phyloP scores from a whole-genome alignment of 2,329 filamentous ascomycete species.

The Aspergillus pseudoterreus region DNA sequence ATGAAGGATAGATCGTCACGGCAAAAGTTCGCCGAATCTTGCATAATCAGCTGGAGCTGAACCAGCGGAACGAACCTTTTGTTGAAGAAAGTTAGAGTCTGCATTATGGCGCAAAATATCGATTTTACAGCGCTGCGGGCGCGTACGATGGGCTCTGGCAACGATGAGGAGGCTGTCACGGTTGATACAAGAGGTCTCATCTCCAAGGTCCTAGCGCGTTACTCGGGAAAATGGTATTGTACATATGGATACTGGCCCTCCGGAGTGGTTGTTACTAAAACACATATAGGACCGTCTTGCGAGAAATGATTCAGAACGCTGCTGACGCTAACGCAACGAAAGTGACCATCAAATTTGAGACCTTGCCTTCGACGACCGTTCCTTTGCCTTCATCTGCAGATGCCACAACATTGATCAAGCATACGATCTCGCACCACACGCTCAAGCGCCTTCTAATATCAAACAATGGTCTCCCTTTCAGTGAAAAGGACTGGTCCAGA shows the following conservation, averaged over 20 bases:
- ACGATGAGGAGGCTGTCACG: conserved; percentile 94
- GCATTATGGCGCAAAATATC: conserved; percentile 64
- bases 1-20: no score
- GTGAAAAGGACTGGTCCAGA: conserved; percentile 84
- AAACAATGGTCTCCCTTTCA: conserved; percentile 87
- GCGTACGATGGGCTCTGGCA: conserved; percentile 77
- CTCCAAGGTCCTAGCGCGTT: conserved; percentile 93
- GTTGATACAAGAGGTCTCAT: conserved; percentile 96
- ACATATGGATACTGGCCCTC: background rate
- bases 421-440: conserved; percentile 80
- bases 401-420: conserved; percentile 70
- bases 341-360: conserved; percentile 90
- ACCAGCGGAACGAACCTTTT: background rate
- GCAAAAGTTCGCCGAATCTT: background rate
- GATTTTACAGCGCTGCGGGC: conserved; percentile 71
- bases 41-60: background rate
- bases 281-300: conserved; percentile 56
- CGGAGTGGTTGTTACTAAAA: conserved; percentile 24
- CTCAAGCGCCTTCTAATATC: conserved; percentile 82
- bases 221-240: conserved; percentile 85
- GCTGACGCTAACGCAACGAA: conserved; percentile 89
- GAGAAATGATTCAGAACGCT: conserved; percentile 97
- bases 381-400: conserved; percentile 65
- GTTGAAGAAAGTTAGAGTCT: background rate
- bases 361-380: conserved; percentile 73